phyloP scores from a whole-genome alignment of 1,284 basidiomycete genomes.

The Malassezia brasiliensis region DNA sequence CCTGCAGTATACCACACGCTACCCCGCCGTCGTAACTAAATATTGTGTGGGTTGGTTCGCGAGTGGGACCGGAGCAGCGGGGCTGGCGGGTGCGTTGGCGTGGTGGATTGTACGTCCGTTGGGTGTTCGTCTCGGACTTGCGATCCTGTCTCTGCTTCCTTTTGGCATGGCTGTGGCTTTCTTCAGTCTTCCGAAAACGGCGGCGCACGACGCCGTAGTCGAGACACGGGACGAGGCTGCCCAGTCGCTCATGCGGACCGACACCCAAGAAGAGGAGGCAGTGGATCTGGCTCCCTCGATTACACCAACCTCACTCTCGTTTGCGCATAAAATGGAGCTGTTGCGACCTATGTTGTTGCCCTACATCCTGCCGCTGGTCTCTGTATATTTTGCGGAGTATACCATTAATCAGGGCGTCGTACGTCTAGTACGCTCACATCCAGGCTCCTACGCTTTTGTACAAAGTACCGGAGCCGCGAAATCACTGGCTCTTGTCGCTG shows the following conservation, averaged over 20 bases:
- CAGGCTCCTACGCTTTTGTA: slow-evolving; percentile 82
- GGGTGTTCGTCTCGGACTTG: slow-evolving; percentile 73
- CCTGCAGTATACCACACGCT: slow-evolving; percentile 77
- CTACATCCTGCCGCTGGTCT: slow-evolving; percentile 40
- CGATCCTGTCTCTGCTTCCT: slow-evolving; percentile 47
- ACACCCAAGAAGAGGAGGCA: neutral
- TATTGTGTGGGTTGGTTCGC: slow-evolving; percentile 47
- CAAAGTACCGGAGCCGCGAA: slow-evolving; percentile 61
- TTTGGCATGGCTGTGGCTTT: slow-evolving; percentile 36
- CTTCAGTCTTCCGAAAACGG: neutral
- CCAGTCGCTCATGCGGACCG: neutral
- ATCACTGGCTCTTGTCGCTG: slow-evolving; percentile 59
- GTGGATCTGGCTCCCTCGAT: no score
- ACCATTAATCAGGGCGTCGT: slow-evolving; percentile 52
- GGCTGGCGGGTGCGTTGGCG: slow-evolving; percentile 76
- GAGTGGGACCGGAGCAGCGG: slow-evolving; percentile 83
- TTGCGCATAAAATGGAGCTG: slow-evolving; percentile 37
- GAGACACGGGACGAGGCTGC: neutral
- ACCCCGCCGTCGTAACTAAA: slow-evolving; percentile 18
- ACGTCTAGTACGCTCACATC: slow-evolving; percentile 78
- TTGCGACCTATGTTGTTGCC: slow-evolving; percentile 38
- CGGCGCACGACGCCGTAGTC: no score
- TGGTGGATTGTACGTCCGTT: slow-evolving; percentile 88
- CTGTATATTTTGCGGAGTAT: slow-evolving; percentile 46
- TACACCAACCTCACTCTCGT: slow-evolving; percentile 14